These are phyloP conservation scores for Neurospora discreta DNA, from an alignment of 495 filamentous ascomycete species.

Conservation along the genomic window DNA sequence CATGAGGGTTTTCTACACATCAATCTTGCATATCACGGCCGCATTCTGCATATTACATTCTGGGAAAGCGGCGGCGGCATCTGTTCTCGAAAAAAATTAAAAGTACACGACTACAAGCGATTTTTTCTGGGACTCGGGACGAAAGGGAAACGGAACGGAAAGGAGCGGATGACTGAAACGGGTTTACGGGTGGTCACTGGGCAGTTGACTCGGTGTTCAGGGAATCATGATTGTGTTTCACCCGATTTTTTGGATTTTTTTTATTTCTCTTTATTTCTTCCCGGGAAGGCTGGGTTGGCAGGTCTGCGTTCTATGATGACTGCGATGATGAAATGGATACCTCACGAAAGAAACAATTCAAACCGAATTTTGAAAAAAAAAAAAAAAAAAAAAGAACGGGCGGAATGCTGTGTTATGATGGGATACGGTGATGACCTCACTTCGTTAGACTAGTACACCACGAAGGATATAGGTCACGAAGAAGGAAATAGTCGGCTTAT, in stretches of 20 bases:
- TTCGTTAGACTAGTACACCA: background rate
- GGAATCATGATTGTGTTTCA: background rate
- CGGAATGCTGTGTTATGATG: background rate
- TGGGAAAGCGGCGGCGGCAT: background rate
- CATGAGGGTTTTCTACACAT: background rate
- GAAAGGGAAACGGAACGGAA: constrained; percentile 1
- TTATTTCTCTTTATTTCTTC: background rate
- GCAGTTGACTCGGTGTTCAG: background rate
- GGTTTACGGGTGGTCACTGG: background rate
- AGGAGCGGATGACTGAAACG: constrained; percentile 1
- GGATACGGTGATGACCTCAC: background rate
- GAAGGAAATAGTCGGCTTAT: background rate
- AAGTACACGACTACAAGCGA: background rate
- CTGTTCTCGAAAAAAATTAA: background rate
- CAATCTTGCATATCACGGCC: background rate
- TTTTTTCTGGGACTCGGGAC: constrained; percentile 1
- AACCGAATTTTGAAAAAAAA: no score
- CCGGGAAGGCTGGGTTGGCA: background rate
- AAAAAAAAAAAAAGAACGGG: background rate
- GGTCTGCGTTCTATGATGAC: background rate
- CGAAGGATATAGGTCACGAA: background rate
- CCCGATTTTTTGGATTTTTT: background rate
- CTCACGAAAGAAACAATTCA: background rate
- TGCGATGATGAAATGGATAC: background rate
- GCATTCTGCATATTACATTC: background rate